Percentiles rank a stretch among this genome's conserved stretches.
Conservation (phyloP, 1,284 basidiomycete species). For the Tilletia walkeri region DNA sequence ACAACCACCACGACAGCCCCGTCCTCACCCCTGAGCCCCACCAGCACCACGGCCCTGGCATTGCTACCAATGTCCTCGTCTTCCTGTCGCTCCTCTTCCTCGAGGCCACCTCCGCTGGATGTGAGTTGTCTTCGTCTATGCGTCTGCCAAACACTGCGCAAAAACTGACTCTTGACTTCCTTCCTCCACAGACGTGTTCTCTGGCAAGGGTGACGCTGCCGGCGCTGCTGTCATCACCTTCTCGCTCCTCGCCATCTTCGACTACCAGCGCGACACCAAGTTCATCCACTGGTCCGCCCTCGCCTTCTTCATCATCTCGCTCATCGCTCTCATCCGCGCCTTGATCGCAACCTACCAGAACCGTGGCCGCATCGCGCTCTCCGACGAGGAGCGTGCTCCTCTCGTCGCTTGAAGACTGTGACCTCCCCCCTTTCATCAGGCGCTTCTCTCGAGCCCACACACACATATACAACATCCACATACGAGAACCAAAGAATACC, state of each 20-base stretch:
- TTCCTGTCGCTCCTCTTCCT: conserved; percentile 92
- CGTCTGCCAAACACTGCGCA: not conserved
- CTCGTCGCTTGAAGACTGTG: conserved; percentile 55
- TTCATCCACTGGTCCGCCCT: conserved; percentile 89
- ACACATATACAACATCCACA: no score
- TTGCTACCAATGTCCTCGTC: conserved; percentile 90
- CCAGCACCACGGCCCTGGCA: conserved; percentile 68
- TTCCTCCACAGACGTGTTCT: conserved; percentile 58
- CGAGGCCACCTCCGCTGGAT: conserved; percentile 79
- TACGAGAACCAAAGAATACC: no score
- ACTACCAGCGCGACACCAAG: conserved; percentile 57
- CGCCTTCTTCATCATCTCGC: conserved; percentile 77
- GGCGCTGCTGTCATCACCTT: conserved; percentile 83
- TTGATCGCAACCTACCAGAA: conserved; percentile 60
- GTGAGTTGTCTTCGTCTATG: not conserved
- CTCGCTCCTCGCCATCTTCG: conserved; percentile 61
- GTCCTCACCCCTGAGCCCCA: conserved; percentile 55
- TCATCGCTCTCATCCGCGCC: conserved; percentile 78
- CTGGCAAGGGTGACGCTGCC: conserved; percentile 82
- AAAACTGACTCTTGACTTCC: not conserved
- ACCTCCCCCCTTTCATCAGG: not conserved
- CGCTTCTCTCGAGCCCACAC: no score
- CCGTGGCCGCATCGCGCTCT: conserved; percentile 60
- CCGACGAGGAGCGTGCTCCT: conserved; percentile 81
- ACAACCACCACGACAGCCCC: not conserved